Conservation (phyloP, 495 filamentous ascomycete genomes). For the Parmelia sp. region DNA sequence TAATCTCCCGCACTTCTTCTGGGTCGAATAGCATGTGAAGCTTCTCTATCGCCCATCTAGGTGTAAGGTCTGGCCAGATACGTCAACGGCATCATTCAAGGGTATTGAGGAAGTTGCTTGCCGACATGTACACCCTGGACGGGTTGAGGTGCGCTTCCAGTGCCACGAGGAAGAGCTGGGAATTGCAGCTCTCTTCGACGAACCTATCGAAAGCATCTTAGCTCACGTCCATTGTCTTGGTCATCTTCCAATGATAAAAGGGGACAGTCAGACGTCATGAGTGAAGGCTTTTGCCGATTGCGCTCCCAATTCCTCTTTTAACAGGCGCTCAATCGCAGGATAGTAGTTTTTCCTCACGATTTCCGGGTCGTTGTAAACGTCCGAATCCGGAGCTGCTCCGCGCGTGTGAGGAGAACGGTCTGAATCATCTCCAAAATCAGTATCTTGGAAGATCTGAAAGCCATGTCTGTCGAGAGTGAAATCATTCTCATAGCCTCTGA, state of each 20-base stretch:
- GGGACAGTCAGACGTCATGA: slow-evolving; percentile 8
- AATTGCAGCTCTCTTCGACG: slow-evolving; percentile 2
- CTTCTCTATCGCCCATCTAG: slow-evolving; percentile 2
- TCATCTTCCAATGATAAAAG: background rate
- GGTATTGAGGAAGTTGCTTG: background rate
- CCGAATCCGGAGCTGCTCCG: background rate
- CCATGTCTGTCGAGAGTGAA: slow-evolving; percentile 8
- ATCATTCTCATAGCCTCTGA: slow-evolving; percentile 3
- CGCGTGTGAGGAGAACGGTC: background rate
- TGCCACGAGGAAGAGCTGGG: slow-evolving; percentile 1
- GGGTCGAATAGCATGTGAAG: background rate
- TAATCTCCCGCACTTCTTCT: background rate
- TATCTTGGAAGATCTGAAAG: slow-evolving; percentile 1
- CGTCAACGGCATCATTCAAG: background rate
- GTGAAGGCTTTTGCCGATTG: background rate
- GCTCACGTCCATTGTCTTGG: background rate
- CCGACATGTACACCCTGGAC: slow-evolving; percentile 3
- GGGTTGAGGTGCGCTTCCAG: background rate
- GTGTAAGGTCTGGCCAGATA: slow-evolving; percentile 1
- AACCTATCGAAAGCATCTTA: background rate
- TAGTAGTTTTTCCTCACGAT: slow-evolving; percentile 2
- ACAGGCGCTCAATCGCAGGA: background rate
- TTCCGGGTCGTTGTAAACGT: background rate
- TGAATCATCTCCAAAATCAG: background rate
- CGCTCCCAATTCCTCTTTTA: background rate